Conservation (phyloP, 768 basidiomycete species). For the Russula foetens region DNA sequence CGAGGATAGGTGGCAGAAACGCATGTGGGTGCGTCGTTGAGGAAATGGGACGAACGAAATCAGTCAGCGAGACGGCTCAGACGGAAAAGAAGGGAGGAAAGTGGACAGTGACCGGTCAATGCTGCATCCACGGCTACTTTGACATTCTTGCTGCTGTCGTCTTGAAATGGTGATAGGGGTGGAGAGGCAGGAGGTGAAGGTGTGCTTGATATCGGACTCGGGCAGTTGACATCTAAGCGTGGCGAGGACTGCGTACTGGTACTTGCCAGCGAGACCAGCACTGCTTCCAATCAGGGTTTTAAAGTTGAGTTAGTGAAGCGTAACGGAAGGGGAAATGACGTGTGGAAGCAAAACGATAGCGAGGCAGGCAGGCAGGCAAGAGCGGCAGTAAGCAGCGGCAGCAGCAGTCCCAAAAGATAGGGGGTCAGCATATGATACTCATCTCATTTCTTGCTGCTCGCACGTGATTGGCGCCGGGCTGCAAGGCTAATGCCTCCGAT, state of each 20-base stretch:
- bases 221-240: background rate
- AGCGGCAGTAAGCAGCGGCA: background rate
- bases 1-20: slow-evolving; percentile 1
- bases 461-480: slow-evolving; percentile 15
- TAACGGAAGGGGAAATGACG: slow-evolving; percentile 7
- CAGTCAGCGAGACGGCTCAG: slow-evolving; percentile 6
- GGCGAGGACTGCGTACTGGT: background rate
- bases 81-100: background rate
- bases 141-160: background rate
- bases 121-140: background rate
- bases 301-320: slow-evolving; percentile 13
- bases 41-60: slow-evolving; percentile 13
- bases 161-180: slow-evolving; percentile 9
- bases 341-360: slow-evolving; percentile 10
- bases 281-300: slow-evolving; percentile 17
- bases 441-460: background rate
- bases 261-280: slow-evolving; percentile 11
- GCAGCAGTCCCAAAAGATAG: slow-evolving; percentile 10
- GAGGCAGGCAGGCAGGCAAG: background rate
- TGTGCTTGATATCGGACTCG: slow-evolving; percentile 11
- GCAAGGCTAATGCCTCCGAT: slow-evolving; percentile 2
- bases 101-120: slow-evolving; percentile 13
- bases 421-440: too few species aligned
- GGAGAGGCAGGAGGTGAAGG: slow-evolving; percentile 9
- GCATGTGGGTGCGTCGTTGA: slow-evolving; percentile 7